Evolutionary conservation across 2,329 filamentous ascomycete species (phyloP), one percentile per base, ranked within the genome.

Genomic region (Akanthomyces uredinophilus): DNA sequence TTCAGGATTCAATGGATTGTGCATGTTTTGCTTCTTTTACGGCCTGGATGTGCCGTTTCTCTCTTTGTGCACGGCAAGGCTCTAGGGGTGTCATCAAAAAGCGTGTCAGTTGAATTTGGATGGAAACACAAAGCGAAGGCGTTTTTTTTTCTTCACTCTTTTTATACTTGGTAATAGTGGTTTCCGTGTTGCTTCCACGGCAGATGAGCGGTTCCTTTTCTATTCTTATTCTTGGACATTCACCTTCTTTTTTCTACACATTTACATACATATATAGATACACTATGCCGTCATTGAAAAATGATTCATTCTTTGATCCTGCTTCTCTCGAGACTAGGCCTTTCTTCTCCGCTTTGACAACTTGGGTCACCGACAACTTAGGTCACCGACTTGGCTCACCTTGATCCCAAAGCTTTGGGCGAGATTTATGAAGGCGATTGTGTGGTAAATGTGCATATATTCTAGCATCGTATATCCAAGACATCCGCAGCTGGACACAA

Each of bases 101-200:
- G 37, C 10, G 29, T 16, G 16, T 24, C 39, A 32, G 39, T 41
- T n/a, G 44, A 5, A 32, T 49, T 50, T 50, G 37, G 47, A 44
- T 51, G 22, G 32, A 43, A 18, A 39, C 47, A 43, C 35, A 52
- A 52, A 60, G 57, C 57, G 57, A 60, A 3, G 57, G 57, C 57
- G 57, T 60, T 52, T 29, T 20, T 39, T 47, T 8, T 32, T n/a
- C n/a, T 22, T 50, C 3, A 14, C 32, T 7, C 3, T 11, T 22
- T 16, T 29, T 27, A 24, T 43, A 3, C 14, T 35, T n/a, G 32
- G 32, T 35, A 35, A 16, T 39, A 39, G 13, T 39, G 8, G 32
- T 37, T 37, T 4, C 37, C 27, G 11, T 22, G 5, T 39, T 22
- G 4, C 29, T 20, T 53, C 29, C 6, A 14, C 29, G 50, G 32